phyloP scores from a whole-genome alignment of 768 basidiomycete species.

The Termitomyces sp. region DNA sequence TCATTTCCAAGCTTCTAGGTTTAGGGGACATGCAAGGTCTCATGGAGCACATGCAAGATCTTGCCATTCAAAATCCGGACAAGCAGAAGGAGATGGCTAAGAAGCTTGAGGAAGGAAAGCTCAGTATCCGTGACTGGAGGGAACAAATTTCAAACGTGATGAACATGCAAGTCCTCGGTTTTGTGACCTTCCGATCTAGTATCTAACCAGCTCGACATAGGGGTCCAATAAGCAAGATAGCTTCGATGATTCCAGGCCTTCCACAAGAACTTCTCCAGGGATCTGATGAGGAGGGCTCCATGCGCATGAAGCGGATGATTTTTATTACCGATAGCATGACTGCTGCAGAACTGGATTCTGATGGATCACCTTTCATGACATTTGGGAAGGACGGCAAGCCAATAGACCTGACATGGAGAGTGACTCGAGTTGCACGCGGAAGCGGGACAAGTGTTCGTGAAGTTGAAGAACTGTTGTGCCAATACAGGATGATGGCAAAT shows the following conservation, averaged over 20 bases:
- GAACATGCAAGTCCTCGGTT: constrained; percentile 74
- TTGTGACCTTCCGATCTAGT: constrained; percentile 8
- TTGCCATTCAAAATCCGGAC: constrained; percentile 90
- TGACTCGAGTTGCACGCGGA: constrained; percentile 86
- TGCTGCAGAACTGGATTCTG: constrained; percentile 88
- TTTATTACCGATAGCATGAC: constrained; percentile 99
- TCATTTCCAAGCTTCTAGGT: constrained; percentile 94
- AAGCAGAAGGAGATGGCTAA: constrained; percentile 98
- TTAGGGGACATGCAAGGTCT: constrained; percentile 96
- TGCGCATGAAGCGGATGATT: constrained; percentile 95
- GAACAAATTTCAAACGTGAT: constrained; percentile 97
- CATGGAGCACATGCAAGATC: constrained; percentile 98
- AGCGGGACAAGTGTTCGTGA: constrained; percentile 94
- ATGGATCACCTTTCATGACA: constrained; percentile 89
- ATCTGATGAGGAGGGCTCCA: constrained; percentile 88
- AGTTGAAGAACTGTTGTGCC: constrained; percentile 96
- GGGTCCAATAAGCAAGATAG: constrained; percentile 99
- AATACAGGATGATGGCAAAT: constrained; percentile 98
- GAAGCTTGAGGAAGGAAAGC: constrained; percentile 95
- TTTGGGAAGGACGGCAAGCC: constrained; percentile 81
- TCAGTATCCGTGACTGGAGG: constrained; percentile 95
- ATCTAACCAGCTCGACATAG: constrained; percentile 35
- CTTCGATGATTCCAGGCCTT: constrained; percentile 97
- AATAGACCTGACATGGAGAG: constrained; percentile 83
- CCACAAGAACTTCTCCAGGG: constrained; percentile 89